Evolutionary conservation across 345 rosid genomes (phyloP), one percentile per base, ranked within the genome.

Genomic region (Aegle marmelos): DNA sequence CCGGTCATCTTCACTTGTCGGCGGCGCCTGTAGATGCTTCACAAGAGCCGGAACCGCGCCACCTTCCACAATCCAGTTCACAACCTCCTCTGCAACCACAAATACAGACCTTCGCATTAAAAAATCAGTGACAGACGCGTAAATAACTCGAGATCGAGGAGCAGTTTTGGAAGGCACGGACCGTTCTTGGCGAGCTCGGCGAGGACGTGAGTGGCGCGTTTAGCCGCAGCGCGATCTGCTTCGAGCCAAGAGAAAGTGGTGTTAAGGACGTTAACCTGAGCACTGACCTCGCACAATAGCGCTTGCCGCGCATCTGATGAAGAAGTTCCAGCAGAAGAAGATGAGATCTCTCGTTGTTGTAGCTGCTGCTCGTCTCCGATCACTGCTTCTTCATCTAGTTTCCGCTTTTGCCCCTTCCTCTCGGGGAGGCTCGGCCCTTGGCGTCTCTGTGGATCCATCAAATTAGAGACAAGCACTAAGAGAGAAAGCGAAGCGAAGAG

Each of bases 141-240:
- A 65, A 78, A 80, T 62, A 66, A 76, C 64, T 60, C 30, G 76
- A 82, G 86, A 86, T 85, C 84, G 68, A 76, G 60, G 65, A 50
- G 59, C 76, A 65, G 70, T 68, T 76, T 76, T 74, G 30, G 11
- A 25, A 41, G 25, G 27, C 6, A 22, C 45, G 66, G 17, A 94
- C 99, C 99, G 88, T 97, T 90, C 86, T 97, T 94, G 45, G 99
- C 98, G 61, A 94, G 95, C 86, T 97, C 98, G 22, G 99, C 95
- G n/a, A 97, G 92, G 82, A 97, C 89, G 74, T 94, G 97, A 79
- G 98, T 90, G 77, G 99, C 97, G 81, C 94, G 98, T 80, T 93
- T 97, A 39, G 98, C 94, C 16, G 94, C 93, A 28, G 98, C 90
- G 48, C 99, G 99, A 93, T 97, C 98, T 74, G 90, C 79, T 79